Evolutionary conservation across 805 yeast genomes (phyloP), one percentile per base, ranked within the genome.

Genomic region (Yamadazyma tumulicola): DNA sequence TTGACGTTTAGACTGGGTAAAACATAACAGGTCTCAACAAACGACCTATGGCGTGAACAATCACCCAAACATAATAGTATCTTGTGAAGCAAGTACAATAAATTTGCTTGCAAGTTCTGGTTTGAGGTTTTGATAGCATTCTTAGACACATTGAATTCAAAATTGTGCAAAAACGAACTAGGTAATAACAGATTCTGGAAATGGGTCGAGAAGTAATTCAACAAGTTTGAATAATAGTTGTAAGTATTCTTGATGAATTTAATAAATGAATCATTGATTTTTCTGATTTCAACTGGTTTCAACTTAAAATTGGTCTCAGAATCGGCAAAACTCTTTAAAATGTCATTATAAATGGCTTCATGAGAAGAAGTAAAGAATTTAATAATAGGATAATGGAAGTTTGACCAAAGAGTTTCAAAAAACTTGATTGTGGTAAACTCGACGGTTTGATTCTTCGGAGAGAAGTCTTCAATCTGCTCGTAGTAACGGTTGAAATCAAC

Each of bases 301-400:
- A 52, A 50, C 32, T 47, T 55, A 38, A 60, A 54, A 21, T 42
- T 38, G 33, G 27, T 25, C 8, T 35, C 42, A 13, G 45, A 32
- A 28, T 45, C 18, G 18, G 38, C 32, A 21, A 26, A 39, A 4
- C 19, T 35, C 23, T 36, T 38, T 26, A 43, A 32, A 32, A 48
- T 45, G 6, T 47, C 43, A 11, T 39, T 37, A 34, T 47, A 58
- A 19, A 54, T 41, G 10, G 35, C 48, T 12, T 51, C 56, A 44
- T 63, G 71, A 20, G 55, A 58, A 13, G 53, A 46, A 48, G 74
- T 78, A 46, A 70, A 80, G 50, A 69, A 69, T 45, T 77, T 79
- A 41, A 81, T 67, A 2, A 77, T 71, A 2, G 86, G 86, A 46
- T 78, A 77, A 45, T 78, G 82, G 42, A 82, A 67, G 4, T 75